Evolutionary conservation across 305 asterid genomes (phyloP).

Genomic region (Fraxinus platypoda): DNA sequence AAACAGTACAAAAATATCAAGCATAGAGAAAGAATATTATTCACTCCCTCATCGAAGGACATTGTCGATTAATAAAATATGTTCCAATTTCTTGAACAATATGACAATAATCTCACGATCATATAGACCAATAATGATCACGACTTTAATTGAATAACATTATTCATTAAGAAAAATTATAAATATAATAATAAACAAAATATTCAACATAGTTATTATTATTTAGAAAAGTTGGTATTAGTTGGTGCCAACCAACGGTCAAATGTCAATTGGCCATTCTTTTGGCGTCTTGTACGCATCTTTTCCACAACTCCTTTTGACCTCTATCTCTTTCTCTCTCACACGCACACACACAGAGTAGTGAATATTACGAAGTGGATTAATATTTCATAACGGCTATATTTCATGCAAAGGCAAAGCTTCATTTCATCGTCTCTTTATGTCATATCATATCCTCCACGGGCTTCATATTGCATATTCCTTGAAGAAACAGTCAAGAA

Average conservation of each 20-base stretch:
- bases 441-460: background rate
- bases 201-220: too few relatives aligned
- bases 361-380: background rate
- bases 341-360: background rate
- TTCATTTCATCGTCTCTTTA: background rate
- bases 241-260: background rate
- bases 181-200: too few relatives aligned
- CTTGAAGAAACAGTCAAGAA: background rate
- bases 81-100: too few relatives aligned
- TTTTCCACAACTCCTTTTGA: too few relatives aligned
- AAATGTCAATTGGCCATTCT: background rate
- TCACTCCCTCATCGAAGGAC: background rate
- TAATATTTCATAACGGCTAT: background rate
- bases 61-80: background rate
- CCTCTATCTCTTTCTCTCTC: background rate
- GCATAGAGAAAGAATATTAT: background rate
- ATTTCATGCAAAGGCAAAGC: background rate
- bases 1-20: background rate
- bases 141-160: too few relatives aligned
- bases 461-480: background rate
- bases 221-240: too few relatives aligned
- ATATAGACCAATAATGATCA: too few relatives aligned
- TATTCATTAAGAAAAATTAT: too few relatives aligned
- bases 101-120: background rate
- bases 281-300: background rate